Base-by-base conservation (phyloP, 768 basidiomycete species). In the Calocera cornea region DNA sequence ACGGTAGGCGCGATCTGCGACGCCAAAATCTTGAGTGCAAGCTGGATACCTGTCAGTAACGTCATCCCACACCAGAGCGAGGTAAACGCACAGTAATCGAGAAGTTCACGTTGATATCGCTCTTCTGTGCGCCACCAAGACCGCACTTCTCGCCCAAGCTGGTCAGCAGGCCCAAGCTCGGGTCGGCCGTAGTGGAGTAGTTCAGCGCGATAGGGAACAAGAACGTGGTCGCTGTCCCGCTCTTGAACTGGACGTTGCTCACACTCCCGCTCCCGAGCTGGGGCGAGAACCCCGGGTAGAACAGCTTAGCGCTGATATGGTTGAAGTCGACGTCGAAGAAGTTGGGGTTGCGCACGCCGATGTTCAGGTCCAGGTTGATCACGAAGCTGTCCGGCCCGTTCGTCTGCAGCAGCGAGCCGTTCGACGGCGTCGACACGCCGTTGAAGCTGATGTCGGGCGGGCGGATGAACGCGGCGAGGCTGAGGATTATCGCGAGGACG, bases 301-400 rank as follows among this genome's bases (percentile, higher is more conserved):
- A 63, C 22, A 54, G 34, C 50, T 54, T 34, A 12, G 66, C 66
- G 16, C 41, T 60, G 49, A 67, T 63, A 22, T 36, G 54, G 40
- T 54, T 34, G 66, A 67, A 54, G 19, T 24, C 66, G 17, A 54
- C 66, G 22, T 41, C 50, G 54, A 67, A 67, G 66, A 67, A 67
- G 66, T 67, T 67, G 17, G 66, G 66, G 66, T 67, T 67, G 34
- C 47, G 49, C 31, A 67, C 47, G 33, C 34, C 36, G 24, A 67
- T 38, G 33, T 34, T 34, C 7, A 67, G 22, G 24, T 50, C 54
- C 29, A 67, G 50, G 66, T 67, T 54, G 24, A 60, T 38, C 12
- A 34, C 44, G 66, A 67, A 63, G 0, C 49, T 38, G 38, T 33
- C 41, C 2, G 65, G 17, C 49, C 36, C 7, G 33, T 24, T 16